phyloP scores from a whole-genome alignment of 345 rosid genomes.

The rapeseed (Brassica napus) region DNA sequence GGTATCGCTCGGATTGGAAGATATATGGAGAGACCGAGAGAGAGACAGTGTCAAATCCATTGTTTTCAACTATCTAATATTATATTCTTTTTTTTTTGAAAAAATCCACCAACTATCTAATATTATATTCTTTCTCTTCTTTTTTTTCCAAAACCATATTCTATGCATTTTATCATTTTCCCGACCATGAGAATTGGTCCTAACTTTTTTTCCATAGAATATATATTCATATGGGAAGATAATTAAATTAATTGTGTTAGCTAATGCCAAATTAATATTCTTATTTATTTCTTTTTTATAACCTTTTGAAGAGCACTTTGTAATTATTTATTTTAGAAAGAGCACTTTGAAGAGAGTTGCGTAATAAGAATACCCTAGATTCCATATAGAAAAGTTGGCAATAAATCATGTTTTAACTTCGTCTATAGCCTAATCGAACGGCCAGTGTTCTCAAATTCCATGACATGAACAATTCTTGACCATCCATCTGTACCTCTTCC shows the following conservation, averaged over 20 bases:
- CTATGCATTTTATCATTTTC: conserved; percentile 26
- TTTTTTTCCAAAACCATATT: conserved; percentile 1
- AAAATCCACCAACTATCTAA: too few species aligned
- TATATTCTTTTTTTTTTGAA: not conserved
- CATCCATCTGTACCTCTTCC: conserved; percentile 17
- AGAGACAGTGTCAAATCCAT: not conserved
- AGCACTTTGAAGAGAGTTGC: conserved; percentile 30
- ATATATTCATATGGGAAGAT: not conserved
- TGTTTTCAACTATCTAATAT: conserved; percentile 9
- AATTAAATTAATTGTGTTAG: conserved; percentile 16
- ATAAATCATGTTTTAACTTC: conserved; percentile 8
- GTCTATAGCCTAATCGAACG: conserved; percentile 24
- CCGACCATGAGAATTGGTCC: conserved; percentile 40
- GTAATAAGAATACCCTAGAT: conserved; percentile 42
- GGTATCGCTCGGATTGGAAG: conserved; percentile 11
- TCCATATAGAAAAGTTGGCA: conserved; percentile 37
- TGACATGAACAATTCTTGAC: conserved; percentile 20
- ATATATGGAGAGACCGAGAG: conserved; percentile 2
- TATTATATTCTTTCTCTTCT: too few species aligned
- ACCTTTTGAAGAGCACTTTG: conserved; percentile 1
- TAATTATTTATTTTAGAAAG: not conserved
- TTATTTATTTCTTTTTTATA: not conserved
- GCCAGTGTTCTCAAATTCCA: not conserved
- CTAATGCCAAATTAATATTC: conserved; percentile 35
- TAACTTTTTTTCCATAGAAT: conserved; percentile 14